Percentiles rank a stretch among this genome's conserved stretches.
Conservation (phyloP, 1,284 basidiomycete genomes). For the Coniferiporia sulphurascens region DNA sequence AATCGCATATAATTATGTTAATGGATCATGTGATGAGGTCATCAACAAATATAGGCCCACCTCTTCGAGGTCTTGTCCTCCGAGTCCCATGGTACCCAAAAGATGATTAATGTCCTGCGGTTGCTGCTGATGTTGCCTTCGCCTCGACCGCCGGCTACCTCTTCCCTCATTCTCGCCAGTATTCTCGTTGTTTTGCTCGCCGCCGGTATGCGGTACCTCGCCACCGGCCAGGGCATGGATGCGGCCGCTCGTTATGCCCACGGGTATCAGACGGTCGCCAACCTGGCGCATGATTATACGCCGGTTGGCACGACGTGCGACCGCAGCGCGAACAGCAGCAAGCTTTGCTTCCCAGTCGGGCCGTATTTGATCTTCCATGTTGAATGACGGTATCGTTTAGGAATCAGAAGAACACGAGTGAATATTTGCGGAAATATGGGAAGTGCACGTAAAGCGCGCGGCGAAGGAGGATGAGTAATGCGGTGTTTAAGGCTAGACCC, state of each 20-base stretch:
- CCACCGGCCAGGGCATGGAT: conserved; percentile 51
- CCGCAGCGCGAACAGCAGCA: conserved; percentile 83
- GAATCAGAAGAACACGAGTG: conserved; percentile 13
- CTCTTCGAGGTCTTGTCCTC: conserved; percentile 85
- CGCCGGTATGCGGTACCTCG: conserved; percentile 35
- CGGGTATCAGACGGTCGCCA: conserved; percentile 93
- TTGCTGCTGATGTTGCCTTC: conserved; percentile 51
- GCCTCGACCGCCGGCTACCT: conserved; percentile 51
- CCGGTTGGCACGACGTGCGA: conserved; percentile 86
- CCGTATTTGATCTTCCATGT: conserved; percentile 74
- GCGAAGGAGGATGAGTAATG: conserved; percentile 3
- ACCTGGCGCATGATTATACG: conserved; percentile 98
- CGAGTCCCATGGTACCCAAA: conserved; percentile 62
- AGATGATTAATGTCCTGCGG: conserved; percentile 49
- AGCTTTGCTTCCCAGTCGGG: conserved; percentile 95
- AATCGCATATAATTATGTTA: not conserved
- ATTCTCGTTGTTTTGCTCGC: conserved; percentile 32
- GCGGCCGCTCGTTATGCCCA: conserved; percentile 86
- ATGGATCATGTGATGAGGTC: not conserved
- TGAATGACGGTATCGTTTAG: conserved; percentile 1
- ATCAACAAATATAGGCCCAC: conserved; percentile 38
- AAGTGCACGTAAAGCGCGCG: not conserved
- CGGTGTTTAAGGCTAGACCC: conserved; percentile 1
- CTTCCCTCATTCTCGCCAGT: conserved; percentile 36
- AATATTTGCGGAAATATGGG: conserved; percentile 9